These are phyloP conservation scores for Lenzites betulinus DNA, from an alignment of 768 basidiomycete species.

Conservation along the genomic window DNA sequence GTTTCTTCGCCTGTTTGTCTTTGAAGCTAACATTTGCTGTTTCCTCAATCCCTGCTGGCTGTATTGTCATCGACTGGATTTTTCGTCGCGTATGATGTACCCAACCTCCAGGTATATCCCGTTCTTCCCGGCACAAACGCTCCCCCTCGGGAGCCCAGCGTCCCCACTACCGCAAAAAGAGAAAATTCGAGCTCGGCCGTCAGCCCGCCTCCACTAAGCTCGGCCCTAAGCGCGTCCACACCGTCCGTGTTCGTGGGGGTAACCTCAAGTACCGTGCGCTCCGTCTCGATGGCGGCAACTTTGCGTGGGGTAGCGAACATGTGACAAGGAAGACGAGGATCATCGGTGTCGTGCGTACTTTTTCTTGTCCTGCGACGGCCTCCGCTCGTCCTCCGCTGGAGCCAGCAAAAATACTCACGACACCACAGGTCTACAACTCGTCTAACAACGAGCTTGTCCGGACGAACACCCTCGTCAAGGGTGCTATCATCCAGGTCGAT, in stretches of 20 bases:
- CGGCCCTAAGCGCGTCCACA: constrained; percentile 92
- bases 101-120: constrained; percentile 84
- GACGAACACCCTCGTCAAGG: constrained; percentile 98
- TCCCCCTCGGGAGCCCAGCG: constrained; percentile 90
- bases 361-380: neutral
- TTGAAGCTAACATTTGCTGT: constrained; percentile 14
- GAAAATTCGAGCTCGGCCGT: constrained; percentile 99
- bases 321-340: constrained; percentile 94
- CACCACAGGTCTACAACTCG: constrained; percentile 87
- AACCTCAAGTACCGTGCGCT: constrained; percentile 95
- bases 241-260: constrained; percentile 93
- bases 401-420: neutral
- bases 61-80: neutral
- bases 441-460: constrained; percentile 99
- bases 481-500: constrained; percentile 95
- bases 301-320: constrained; percentile 97
- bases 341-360: constrained; percentile 83
- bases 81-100: neutral
- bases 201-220: constrained; percentile 98
- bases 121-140: constrained; percentile 97
- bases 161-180: constrained; percentile 98
- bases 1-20: neutral
- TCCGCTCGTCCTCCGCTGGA: too few species aligned
- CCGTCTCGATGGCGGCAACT: constrained; percentile 96
- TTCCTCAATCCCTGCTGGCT: constrained; percentile 4